These are phyloP conservation scores for Cornus controversa DNA, from an alignment of 148 eudicot species.

Conservation along the genomic window DNA sequence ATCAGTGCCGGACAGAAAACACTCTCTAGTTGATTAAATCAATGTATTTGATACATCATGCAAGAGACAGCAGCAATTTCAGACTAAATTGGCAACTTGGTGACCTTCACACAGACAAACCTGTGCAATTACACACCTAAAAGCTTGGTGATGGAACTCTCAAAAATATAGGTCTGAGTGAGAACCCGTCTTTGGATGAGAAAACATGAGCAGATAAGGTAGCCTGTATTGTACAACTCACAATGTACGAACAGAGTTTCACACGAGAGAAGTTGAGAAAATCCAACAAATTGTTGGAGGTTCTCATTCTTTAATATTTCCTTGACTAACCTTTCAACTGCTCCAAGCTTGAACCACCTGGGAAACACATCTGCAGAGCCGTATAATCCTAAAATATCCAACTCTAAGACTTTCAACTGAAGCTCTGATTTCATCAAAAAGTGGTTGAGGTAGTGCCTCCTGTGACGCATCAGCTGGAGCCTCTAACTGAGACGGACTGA, in stretches of 20 bases:
- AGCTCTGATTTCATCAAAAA: constrained; percentile 44
- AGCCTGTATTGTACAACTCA: neutral
- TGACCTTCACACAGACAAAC: no score
- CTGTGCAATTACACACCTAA: no score
- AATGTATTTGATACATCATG: no score
- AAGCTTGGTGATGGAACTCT: neutral
- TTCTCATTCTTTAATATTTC: neutral
- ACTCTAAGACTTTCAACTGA: constrained; percentile 47
- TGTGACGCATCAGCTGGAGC: constrained; percentile 24
- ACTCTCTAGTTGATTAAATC: no score
- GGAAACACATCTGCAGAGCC: constrained; percentile 59
- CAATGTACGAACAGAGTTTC: neutral
- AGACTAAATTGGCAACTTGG: no score
- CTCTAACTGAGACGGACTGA: constrained; percentile 43
- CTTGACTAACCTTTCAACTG: neutral
- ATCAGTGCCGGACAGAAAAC: no score
- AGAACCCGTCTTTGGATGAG: neutral
- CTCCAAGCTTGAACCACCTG: constrained; percentile 40
- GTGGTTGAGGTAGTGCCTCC: constrained; percentile 24
- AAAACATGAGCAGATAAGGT: neutral
- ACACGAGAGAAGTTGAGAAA: neutral
- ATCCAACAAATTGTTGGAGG: constrained; percentile 3
- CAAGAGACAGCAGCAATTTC: no score
- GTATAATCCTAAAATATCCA: constrained; percentile 62
- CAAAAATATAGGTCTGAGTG: neutral